These are phyloP conservation scores for Jackrogersella minutella DNA, from an alignment of 495 filamentous ascomycete species.

Conservation along the genomic window DNA sequence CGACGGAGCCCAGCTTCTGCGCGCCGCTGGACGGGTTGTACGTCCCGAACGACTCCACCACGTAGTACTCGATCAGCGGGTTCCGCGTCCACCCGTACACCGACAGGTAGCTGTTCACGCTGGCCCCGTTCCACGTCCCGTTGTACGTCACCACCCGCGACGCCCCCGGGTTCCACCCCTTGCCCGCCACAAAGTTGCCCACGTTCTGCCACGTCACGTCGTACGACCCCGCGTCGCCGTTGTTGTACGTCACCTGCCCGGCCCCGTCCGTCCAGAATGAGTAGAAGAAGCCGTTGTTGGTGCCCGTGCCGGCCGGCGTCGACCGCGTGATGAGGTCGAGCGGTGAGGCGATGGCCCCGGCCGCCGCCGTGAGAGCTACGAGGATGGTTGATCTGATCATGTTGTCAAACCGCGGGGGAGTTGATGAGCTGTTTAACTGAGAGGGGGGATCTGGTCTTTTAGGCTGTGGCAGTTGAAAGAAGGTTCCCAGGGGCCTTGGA, in stretches of 20 bases:
- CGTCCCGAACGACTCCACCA: slow-evolving; percentile 62
- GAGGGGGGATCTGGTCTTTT: neutral
- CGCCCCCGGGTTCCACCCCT: slow-evolving; percentile 67
- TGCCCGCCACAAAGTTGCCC: slow-evolving; percentile 72
- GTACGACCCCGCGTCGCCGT: slow-evolving; percentile 64
- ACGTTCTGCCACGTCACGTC: slow-evolving; percentile 64
- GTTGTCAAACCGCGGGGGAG: neutral
- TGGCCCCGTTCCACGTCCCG: slow-evolving; percentile 59
- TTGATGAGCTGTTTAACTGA: slow-evolving; percentile 9
- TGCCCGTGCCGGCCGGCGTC: slow-evolving; percentile 56
- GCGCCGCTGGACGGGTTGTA: slow-evolving; percentile 63
- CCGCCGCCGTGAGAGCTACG: slow-evolving; percentile 47
- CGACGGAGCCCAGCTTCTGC: slow-evolving; percentile 61
- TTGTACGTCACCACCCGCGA: slow-evolving; percentile 52
- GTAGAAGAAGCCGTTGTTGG: slow-evolving; percentile 68
- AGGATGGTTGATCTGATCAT: slow-evolving; percentile 48
- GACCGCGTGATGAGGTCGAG: slow-evolving; percentile 42
- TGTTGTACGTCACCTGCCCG: slow-evolving; percentile 64
- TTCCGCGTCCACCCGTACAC: slow-evolving; percentile 67
- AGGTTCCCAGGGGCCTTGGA: slow-evolving; percentile 14
- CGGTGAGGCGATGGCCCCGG: slow-evolving; percentile 53
- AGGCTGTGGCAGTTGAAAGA: slow-evolving; percentile 13
- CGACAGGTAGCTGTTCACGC: slow-evolving; percentile 61
- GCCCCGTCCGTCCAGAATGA: slow-evolving; percentile 72
- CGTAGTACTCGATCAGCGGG: slow-evolving; percentile 70